phyloP scores from a whole-genome alignment of 768 basidiomycete species.

The Boletales sp. region DNA sequence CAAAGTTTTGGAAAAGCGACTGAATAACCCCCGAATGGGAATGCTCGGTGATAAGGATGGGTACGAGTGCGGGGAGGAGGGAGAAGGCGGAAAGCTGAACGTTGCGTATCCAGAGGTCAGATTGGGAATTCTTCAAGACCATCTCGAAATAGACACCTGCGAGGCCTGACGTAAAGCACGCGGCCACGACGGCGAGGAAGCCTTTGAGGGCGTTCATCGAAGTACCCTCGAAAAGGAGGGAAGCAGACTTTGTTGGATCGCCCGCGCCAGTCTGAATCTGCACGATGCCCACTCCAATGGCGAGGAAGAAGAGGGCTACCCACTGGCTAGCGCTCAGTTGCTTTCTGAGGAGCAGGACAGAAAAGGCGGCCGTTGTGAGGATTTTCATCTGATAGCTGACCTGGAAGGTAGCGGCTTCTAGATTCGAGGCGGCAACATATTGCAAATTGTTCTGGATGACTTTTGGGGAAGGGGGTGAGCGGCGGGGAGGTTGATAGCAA shows the following conservation, averaged over 20 bases:
- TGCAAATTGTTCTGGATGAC: constrained; percentile 95
- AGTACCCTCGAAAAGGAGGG: constrained; percentile 36
- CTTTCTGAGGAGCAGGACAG: constrained; percentile 76
- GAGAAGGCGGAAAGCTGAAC: constrained; percentile 95
- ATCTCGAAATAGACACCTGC: constrained; percentile 99
- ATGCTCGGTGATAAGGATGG: constrained; percentile 58
- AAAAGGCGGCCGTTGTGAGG: constrained; percentile 88
- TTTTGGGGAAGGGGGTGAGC: constrained; percentile 16
- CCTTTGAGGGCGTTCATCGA: constrained; percentile 82
- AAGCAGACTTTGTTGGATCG: constrained; percentile 23
- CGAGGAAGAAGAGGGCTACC: constrained; percentile 80
- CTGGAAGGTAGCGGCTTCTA: constrained; percentile 95
- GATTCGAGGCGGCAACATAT: constrained; percentile 90
- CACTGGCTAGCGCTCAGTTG: constrained; percentile 74
- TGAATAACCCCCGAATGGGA: constrained; percentile 39
- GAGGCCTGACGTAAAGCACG: constrained; percentile 93
- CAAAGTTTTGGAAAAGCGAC: constrained; percentile 79
- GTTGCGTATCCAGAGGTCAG: constrained; percentile 95
- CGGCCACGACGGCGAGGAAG: constrained; percentile 83
- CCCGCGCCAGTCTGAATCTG: constrained; percentile 63
- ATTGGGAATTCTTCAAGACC: constrained; percentile 86
- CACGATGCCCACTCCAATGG: constrained; percentile 85
- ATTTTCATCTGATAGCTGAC: constrained; percentile 98
- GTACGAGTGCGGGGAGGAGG: constrained; percentile 80
- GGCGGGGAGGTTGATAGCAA: neutral